phyloP scores from a whole-genome alignment of 139 green algal species.

The Diplosphaera chodatii region DNA sequence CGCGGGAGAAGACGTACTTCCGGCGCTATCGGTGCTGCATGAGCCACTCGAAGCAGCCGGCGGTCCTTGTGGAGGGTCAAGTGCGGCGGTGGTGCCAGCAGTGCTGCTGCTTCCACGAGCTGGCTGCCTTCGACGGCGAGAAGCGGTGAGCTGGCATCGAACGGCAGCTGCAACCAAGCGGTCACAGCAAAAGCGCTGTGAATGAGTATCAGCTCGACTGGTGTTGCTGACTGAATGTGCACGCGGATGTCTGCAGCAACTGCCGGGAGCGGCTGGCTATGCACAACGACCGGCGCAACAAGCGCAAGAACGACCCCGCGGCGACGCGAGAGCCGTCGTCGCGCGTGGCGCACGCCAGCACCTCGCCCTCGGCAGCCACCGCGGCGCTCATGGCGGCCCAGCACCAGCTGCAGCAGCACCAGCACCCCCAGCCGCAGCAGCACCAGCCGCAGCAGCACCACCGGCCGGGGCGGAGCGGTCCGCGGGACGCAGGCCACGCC shows the following conservation, averaged over 20 bases:
- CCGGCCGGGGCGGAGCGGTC: too few relatives aligned
- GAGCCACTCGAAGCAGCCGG: not conserved
- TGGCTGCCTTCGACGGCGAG: not conserved
- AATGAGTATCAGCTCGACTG: too few relatives aligned
- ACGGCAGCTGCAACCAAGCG: too few relatives aligned
- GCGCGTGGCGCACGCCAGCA: too few relatives aligned
- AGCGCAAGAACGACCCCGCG: not conserved
- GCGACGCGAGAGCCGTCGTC: not conserved
- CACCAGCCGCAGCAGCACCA: not conserved
- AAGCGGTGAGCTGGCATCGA: not conserved
- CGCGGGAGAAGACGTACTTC: not conserved
- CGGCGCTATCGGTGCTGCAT: not conserved
- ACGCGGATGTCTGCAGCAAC: not conserved
- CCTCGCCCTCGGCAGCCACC: too few relatives aligned
- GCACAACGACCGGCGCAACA: not conserved
- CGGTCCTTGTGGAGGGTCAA: not conserved
- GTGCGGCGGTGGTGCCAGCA: not conserved
- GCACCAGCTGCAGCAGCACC: not conserved
- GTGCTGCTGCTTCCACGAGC: slow-evolving; percentile 1
- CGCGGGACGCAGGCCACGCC: too few relatives aligned
- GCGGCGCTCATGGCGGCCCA: too few relatives aligned
- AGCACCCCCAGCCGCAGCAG: not conserved
- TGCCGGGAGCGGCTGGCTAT: not conserved
- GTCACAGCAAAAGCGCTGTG: too few relatives aligned
- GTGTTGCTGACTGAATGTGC: too few relatives aligned